These are phyloP conservation scores for Cymbopogon citratus DNA, from an alignment of 176 grass and related monocot genomes.

Conservation along the genomic window DNA sequence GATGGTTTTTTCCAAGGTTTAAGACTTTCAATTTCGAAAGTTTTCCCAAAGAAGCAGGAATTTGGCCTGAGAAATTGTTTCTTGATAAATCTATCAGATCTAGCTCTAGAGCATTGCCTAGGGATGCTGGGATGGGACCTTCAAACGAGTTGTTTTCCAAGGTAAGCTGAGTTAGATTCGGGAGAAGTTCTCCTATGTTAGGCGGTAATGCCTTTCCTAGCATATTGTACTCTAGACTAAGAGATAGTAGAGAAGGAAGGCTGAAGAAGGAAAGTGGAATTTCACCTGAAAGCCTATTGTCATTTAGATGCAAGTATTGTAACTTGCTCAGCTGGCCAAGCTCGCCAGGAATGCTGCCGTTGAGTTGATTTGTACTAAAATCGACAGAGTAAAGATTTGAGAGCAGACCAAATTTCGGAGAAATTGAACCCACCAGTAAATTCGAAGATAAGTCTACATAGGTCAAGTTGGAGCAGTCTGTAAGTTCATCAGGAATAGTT, in stretches of 20 bases:
- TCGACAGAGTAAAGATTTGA: not conserved
- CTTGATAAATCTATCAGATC: not conserved
- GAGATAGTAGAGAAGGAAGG: not conserved
- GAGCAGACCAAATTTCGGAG: not conserved
- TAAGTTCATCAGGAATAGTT: not conserved
- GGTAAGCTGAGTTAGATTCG: not conserved
- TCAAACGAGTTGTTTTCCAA: not conserved
- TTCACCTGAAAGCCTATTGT: not conserved
- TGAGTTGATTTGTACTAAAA: not conserved
- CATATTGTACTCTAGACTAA: not conserved
- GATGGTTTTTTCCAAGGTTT: not conserved
- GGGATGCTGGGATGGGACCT: conserved; percentile 33
- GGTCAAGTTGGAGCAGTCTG: not conserved
- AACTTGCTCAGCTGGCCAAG: not conserved
- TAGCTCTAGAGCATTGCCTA: conserved; percentile 8
- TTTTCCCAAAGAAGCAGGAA: conserved; percentile 24
- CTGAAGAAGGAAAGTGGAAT: not conserved
- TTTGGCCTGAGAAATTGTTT: conserved; percentile 1
- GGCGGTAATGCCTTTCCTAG: not conserved
- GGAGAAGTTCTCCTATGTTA: conserved; percentile 23
- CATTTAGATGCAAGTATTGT: rapidly evolving
- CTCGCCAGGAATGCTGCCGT: not conserved
- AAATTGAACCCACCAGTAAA: not conserved
- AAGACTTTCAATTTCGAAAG: not conserved
- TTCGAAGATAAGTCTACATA: not conserved